Base-by-base conservation (phyloP, 106 monocot species). In the Alisma plantagoaquatica region DNA sequence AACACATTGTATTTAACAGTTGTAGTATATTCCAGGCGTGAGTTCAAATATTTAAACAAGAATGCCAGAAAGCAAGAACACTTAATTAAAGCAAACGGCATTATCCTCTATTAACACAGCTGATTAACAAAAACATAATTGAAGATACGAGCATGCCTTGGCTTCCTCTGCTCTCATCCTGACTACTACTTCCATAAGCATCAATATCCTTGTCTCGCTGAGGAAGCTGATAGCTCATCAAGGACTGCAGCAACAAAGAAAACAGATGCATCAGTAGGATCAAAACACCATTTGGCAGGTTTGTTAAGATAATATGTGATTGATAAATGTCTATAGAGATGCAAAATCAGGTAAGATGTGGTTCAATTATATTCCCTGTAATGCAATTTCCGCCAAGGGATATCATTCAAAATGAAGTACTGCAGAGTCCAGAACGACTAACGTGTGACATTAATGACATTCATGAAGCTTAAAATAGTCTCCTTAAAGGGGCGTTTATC, bases 171-270 rank as follows among this genome's bases (percentile, higher is more conserved):
- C 88, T 96, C 58, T 79, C 80, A 51, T 79, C 81, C 56, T 64
- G 70, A 53, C 84, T 85, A 74, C 84, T 79, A 59, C 63, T 72
- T 22, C 62, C 70, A 71, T 72, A 73, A 51, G 54, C 63, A 49
- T 78, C 75, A 51, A 72, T 66, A 64, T 70, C 80, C 31, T 76
- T 79, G 23, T 63, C 78, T 2, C 64, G 77, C 47, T 53, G 66
- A 3, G 96, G 84, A 16, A 89, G 75, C 63, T 65, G 81, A 70
- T 71, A 84, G 69, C 67, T 89, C 81, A 81, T 71, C 81, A 96
- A 74, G 45, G 96, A 53, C 96, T 96, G 54, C 75, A 78, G 2
- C 15, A 29, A 59, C 45, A 70, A 12, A 24, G 53, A 60, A 19
- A 10, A 30, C 33, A 21, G n/a, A 44, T 38, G 46, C 6, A 23